Base-by-base conservation (phyloP, 2,329 filamentous ascomycete species). In the Septoria linicola region DNA sequence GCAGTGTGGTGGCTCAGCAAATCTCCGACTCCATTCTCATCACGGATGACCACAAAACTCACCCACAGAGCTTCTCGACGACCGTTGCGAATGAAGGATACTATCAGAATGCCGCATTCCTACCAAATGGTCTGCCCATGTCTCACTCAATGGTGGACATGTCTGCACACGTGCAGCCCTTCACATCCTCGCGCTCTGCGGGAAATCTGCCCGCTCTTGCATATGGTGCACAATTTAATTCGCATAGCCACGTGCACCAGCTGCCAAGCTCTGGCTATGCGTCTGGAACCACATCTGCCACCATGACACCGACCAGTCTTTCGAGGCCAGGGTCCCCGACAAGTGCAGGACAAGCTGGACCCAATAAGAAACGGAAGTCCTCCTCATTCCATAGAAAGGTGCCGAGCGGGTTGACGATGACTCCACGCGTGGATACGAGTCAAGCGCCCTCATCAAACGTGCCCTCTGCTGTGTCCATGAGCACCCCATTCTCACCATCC, bases 11-110 rank as follows among this genome's bases (percentile, higher is more conserved):
- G 36, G 88, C 89, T 5, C 92, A 99, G 71, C 83, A 84, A 45
- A 85, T 96, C 59, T 89, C 89, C 16, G 84, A 86, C 49, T 88
- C 89, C 0, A 95, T 97, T 59, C 92, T 96, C 80, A 96, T 97
- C 58, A 97, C 93, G 1, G 92, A 99, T 67, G 92, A 99, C 65
- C 92, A 97, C 75, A 97, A 97, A 74, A 96, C 89, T 6, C 87
- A 89, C 62, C 66, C 66, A 11, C 62, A 60, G 16, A 61, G 55
- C 39, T 65, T 65, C 46, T 59, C 65, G 25, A 53, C 66, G 7
- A 55, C 61, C 2, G 59, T 66, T 36, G 41, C 63, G 4, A 60
- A 59, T 27, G 63, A 63, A 19, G 53, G 59, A 13, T 64, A 60
- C 51, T 63, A 63, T 30, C 49, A 54, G 25, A 59, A 63, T 14